Evolutionary conservation across 2,329 filamentous ascomycete genomes (phyloP).

Genomic region (Xylariaceae sp.): DNA sequence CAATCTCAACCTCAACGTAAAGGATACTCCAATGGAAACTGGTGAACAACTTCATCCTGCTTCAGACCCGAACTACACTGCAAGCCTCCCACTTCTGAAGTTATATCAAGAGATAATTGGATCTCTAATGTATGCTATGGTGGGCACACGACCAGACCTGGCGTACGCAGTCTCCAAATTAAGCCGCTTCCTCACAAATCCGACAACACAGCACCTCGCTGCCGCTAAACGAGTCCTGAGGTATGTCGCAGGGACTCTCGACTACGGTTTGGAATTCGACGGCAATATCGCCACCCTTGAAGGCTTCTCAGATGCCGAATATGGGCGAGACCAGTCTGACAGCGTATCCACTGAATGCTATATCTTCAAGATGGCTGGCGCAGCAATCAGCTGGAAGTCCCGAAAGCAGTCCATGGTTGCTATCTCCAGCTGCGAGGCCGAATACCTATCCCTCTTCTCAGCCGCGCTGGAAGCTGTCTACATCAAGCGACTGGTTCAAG

Average conservation of each 20-base stretch:
- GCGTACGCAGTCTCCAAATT: not conserved
- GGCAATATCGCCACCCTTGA: not conserved
- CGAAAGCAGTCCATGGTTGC: not conserved
- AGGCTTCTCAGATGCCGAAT: not conserved
- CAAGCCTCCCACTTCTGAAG: too few species aligned
- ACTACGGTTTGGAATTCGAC: not conserved
- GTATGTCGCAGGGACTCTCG: not conserved
- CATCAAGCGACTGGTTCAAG: not conserved
- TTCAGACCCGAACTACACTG: not conserved
- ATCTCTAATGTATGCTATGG: not conserved
- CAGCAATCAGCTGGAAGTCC: not conserved
- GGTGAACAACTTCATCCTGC: not conserved
- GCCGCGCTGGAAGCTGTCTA: not conserved
- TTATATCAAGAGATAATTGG: not conserved
- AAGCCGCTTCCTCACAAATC: not conserved
- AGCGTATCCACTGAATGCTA: not conserved
- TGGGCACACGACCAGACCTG: not conserved
- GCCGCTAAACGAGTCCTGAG: not conserved
- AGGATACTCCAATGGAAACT: not conserved
- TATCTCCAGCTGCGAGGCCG: not conserved
- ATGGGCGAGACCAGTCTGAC: not conserved
- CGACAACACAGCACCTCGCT: not conserved
- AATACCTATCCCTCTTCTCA: not conserved
- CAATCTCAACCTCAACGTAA: not conserved
- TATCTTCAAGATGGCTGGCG: not conserved